These are phyloP conservation scores for Amanita subjunquillea DNA, from an alignment of 768 basidiomycete genomes.

Conservation along the genomic window DNA sequence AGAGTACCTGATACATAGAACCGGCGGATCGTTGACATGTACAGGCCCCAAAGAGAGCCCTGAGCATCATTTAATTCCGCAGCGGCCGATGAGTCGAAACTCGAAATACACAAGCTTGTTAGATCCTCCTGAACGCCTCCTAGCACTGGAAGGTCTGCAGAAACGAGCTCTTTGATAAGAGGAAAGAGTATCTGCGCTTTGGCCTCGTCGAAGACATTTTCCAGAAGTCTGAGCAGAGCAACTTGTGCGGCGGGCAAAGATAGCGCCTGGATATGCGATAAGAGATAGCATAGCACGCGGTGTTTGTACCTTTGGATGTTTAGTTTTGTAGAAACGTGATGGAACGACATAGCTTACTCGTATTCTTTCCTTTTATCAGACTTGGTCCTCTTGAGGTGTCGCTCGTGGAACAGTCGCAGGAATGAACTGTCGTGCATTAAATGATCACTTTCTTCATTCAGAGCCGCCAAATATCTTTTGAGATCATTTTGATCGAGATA, in stretches of 20 bases:
- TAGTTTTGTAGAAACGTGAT: background rate
- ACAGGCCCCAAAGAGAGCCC: constrained; percentile 40
- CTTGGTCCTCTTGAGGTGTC: constrained; percentile 36
- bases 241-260: constrained; percentile 36
- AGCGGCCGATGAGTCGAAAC: constrained; percentile 40
- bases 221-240: constrained; percentile 38
- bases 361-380: constrained; percentile 45
- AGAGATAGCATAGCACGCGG: constrained; percentile 62
- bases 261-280: constrained; percentile 69
- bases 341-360: constrained; percentile 28
- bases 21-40: constrained; percentile 29
- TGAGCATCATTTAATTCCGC: constrained; percentile 33
- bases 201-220: constrained; percentile 34
- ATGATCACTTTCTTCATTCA: constrained; percentile 43
- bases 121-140: constrained; percentile 18
- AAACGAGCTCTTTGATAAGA: constrained; percentile 31
- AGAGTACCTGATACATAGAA: constrained; percentile 38
- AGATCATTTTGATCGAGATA: constrained; percentile 61
- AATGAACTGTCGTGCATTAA: constrained; percentile 50
- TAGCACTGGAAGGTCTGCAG: background rate
- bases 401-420: constrained; percentile 48
- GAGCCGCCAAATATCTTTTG: constrained; percentile 41
- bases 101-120: constrained; percentile 31
- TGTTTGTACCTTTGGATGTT: constrained; percentile 47
- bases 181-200: constrained; percentile 50